Percentiles rank a stretch among this genome's conserved stretches.
These are phyloP conservation scores for Oryza glumipatula DNA, from an alignment of 176 grass and related monocot genomes.

Conservation along the genomic window DNA sequence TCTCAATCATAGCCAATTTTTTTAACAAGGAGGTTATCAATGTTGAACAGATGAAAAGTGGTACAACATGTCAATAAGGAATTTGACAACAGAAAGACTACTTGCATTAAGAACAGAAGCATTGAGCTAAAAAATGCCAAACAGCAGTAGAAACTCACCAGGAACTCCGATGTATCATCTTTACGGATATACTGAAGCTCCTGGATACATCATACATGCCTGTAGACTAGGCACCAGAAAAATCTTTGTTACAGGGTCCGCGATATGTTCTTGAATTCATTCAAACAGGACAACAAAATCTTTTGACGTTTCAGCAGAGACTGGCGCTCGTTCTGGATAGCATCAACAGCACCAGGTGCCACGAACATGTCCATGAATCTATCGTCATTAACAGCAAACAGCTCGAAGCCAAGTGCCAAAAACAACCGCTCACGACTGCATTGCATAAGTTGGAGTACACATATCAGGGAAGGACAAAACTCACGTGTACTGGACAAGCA, in stretches of 20 bases:
- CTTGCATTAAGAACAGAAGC: slow-evolving; percentile 13
- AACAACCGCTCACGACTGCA: slow-evolving; percentile 86
- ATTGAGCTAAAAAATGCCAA: slow-evolving; percentile 11
- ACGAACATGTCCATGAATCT: slow-evolving; percentile 99
- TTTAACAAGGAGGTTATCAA: not conserved
- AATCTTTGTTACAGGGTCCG: slow-evolving; percentile 51
- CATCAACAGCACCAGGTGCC: slow-evolving; percentile 67
- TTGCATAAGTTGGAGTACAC: slow-evolving; percentile 32
- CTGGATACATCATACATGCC: slow-evolving; percentile 34
- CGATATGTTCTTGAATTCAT: slow-evolving; percentile 91
- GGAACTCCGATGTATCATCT: not conserved
- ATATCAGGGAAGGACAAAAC: slow-evolving; percentile 37
- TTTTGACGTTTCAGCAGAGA: slow-evolving; percentile 91
- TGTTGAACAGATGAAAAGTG: slow-evolving; percentile 22
- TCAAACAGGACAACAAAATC: slow-evolving; percentile 81
- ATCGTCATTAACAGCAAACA: slow-evolving; percentile 89
- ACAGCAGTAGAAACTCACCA: slow-evolving; percentile 27
- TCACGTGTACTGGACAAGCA: not conserved
- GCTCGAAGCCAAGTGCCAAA: slow-evolving; percentile 74
- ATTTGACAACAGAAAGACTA: slow-evolving; percentile 40
- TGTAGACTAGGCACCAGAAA: not conserved
- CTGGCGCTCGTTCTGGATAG: slow-evolving; percentile 76
- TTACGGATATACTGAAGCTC: slow-evolving; percentile 20
- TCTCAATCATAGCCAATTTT: slow-evolving; percentile 4
- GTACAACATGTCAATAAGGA: slow-evolving; percentile 45